Conservation (phyloP, 192 early-diverging fungal species). For the Jimgerdemannia lactiflua region DNA sequence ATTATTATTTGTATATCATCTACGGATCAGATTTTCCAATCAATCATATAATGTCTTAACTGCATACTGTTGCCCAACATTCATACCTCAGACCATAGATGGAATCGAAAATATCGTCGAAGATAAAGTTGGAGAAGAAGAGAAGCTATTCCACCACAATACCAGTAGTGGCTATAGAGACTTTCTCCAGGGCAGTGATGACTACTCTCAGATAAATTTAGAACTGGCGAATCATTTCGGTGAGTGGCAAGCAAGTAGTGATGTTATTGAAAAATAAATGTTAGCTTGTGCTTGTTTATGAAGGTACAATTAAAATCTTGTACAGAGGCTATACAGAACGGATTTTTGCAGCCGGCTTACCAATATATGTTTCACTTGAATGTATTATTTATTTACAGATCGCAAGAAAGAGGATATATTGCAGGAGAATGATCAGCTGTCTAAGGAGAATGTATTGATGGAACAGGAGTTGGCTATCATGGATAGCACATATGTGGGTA, state of each 20-base stretch:
- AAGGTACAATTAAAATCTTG: too few species aligned
- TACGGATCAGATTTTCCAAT: too few species aligned
- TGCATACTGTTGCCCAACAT: too few species aligned
- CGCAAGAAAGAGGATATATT: slow-evolving; percentile 36
- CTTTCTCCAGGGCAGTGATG: slow-evolving; percentile 52
- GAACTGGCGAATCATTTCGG: slow-evolving; percentile 45
- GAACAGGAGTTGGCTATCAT: slow-evolving; percentile 37
- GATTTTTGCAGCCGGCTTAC: too few species aligned
- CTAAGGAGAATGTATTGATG: slow-evolving; percentile 31
- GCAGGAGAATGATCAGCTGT: slow-evolving; percentile 34
- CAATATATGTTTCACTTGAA: too few species aligned
- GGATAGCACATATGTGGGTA: slow-evolving; percentile 31
- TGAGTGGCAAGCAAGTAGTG: too few species aligned
- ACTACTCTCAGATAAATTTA: slow-evolving; percentile 49
- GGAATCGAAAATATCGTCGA: slow-evolving; percentile 7
- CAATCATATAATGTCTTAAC: too few species aligned
- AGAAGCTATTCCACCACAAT: slow-evolving; percentile 58
- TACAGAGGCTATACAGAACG: too few species aligned
- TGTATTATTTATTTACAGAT: too few species aligned
- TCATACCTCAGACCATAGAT: slow-evolving; percentile 3
- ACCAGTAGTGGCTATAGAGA: slow-evolving; percentile 46
- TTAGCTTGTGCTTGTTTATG: too few species aligned
- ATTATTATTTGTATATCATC: too few species aligned
- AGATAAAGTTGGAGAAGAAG: slow-evolving; percentile 24
- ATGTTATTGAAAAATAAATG: too few species aligned